Conservation (phyloP, 2,329 filamentous ascomycete species). For the Trichoderma simmonsii region DNA sequence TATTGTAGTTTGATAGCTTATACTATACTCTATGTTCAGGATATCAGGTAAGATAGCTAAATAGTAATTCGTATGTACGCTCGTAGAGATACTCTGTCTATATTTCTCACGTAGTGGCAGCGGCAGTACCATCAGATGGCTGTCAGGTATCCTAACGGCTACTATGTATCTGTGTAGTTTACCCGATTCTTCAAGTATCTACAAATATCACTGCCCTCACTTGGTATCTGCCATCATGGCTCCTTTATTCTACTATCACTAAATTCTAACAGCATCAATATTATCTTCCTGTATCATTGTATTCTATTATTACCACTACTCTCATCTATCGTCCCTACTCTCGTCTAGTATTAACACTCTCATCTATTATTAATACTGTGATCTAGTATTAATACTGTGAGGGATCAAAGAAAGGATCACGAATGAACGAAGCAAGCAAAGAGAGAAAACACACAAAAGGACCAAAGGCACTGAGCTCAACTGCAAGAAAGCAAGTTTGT, state of each 20-base stretch:
- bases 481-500: too few relatives aligned
- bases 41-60: neutral
- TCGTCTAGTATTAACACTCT: neutral
- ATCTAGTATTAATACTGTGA: too few relatives aligned
- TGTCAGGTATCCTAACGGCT: neutral
- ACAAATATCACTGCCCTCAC: neutral
- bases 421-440: too few relatives aligned
- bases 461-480: too few relatives aligned
- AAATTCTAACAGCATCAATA: neutral
- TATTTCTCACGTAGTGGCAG: neutral
- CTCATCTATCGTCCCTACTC: neutral
- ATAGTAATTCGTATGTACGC: neutral
- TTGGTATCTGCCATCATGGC: neutral
- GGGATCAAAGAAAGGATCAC: too few relatives aligned
- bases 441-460: too few relatives aligned
- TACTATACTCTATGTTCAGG: neutral
- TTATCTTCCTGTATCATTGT: neutral
- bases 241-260: neutral
- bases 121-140: too few relatives aligned
- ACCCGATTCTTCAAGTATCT: neutral
- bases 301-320: neutral
- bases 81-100: neutral
- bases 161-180: neutral
- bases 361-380: too few relatives aligned
- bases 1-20: neutral